Evolutionary conservation across 192 early-diverging fungal species (phyloP).

Genomic region (Thamnidium elegans): DNA sequence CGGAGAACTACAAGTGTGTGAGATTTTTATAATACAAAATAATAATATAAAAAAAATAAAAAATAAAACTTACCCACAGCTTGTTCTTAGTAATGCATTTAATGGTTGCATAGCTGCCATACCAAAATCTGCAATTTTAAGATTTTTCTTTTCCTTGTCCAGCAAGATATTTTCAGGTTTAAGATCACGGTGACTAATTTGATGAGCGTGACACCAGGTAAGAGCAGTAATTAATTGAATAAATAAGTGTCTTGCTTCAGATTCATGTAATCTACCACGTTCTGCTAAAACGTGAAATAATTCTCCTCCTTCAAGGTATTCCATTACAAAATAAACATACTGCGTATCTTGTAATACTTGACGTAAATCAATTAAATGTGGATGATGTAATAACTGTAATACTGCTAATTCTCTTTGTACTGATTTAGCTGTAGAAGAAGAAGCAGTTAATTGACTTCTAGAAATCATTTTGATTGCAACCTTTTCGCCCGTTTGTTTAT

Average conservation of each 20-base stretch:
- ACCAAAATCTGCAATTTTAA: constrained; percentile 68
- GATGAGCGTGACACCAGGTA: constrained; percentile 33
- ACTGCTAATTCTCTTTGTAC: constrained; percentile 34
- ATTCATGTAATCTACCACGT: constrained; percentile 47
- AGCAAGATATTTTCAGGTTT: constrained; percentile 70
- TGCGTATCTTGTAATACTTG: constrained; percentile 28
- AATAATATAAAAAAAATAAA: no score
- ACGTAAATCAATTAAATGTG: constrained; percentile 22
- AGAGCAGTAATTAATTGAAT: constrained; percentile 72
- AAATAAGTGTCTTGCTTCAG: constrained; percentile 60
- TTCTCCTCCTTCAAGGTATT: constrained; percentile 35
- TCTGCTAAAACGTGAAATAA: constrained; percentile 29
- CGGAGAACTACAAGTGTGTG: constrained; percentile 16
- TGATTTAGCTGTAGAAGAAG: constrained; percentile 16
- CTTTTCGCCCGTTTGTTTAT: constrained; percentile 32
- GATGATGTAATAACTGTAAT: constrained; percentile 29
- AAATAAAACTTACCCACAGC: constrained; percentile 56
- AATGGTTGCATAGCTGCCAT: constrained; percentile 50
- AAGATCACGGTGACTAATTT: constrained; percentile 67
- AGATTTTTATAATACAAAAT: constrained; percentile 57
- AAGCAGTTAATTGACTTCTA: constrained; percentile 24
- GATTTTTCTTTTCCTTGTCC: constrained; percentile 40
- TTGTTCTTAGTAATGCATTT: constrained; percentile 52
- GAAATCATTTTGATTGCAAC: constrained; percentile 38
- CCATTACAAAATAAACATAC: constrained; percentile 38